Percentiles rank a stretch among this genome's conserved stretches.
phyloP scores from a whole-genome alignment of 257 asterid genomes.

The Jaltomata sinuosa region DNA sequence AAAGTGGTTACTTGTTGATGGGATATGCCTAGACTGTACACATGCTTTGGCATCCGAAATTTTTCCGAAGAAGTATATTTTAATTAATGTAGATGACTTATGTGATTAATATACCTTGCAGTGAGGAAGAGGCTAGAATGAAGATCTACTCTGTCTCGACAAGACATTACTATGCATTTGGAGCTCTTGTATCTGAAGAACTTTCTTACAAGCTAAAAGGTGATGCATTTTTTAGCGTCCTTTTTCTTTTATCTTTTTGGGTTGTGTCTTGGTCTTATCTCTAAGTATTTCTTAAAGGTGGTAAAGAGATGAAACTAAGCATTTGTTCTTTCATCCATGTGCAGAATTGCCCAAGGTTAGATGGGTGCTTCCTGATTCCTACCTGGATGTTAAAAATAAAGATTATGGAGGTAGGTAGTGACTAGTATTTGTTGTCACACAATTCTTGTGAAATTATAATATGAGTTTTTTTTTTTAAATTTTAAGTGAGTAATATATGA shows the following conservation, averaged over 20 bases:
- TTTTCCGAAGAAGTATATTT: neutral
- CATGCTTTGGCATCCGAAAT: neutral
- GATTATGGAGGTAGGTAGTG: constrained; percentile 80
- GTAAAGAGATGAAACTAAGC: neutral
- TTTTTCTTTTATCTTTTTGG: neutral
- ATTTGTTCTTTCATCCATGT: neutral
- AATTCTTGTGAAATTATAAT: neutral
- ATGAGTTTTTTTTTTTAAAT: neutral
- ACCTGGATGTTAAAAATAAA: constrained; percentile 80
- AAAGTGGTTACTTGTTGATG: neutral
- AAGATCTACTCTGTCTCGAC: constrained; percentile 88
- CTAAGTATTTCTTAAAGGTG: neutral
- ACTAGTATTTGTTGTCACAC: neutral
- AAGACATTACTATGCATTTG: constrained; percentile 82
- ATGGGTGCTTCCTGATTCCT: constrained; percentile 99
- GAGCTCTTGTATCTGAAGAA: constrained; percentile 92
- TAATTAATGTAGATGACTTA: neutral
- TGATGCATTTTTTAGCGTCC: neutral
- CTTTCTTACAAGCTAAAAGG: constrained; percentile 78
- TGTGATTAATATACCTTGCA: constrained; percentile 7
- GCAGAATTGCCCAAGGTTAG: constrained; percentile 69
- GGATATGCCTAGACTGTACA: neutral
- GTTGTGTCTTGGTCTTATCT: neutral
- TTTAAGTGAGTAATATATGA: neutral
- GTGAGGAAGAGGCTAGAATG: constrained; percentile 95